Conservation (phyloP, 345 rosid species). For the Salix suchowensis region DNA sequence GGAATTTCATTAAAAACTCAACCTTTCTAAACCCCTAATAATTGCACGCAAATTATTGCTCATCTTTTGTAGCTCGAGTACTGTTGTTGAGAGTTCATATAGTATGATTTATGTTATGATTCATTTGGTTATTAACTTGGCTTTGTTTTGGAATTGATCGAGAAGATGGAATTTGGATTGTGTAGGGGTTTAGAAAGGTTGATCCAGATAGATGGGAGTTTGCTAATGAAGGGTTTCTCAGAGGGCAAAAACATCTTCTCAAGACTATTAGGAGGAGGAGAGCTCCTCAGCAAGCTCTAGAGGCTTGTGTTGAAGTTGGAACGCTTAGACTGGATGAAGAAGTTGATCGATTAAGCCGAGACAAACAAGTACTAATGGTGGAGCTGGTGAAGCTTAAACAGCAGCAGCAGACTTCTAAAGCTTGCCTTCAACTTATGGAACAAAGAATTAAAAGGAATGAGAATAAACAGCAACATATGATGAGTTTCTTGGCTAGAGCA, state of each 20-base stretch:
- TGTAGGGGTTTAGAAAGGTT: conserved; percentile 92
- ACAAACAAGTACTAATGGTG: conserved; percentile 57
- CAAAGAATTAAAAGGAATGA: conserved; percentile 52
- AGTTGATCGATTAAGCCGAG: conserved; percentile 46
- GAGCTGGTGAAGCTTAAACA: conserved; percentile 64
- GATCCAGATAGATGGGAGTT: conserved; percentile 96
- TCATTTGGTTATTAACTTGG: neutral
- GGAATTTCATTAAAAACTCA: neutral
- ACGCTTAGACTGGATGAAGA: conserved; percentile 61
- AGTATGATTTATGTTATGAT: neutral
- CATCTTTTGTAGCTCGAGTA: neutral
- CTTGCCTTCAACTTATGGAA: conserved; percentile 45
- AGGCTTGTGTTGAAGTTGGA: conserved; percentile 62
- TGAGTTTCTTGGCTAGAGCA: conserved; percentile 70
- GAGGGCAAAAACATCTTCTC: conserved; percentile 66
- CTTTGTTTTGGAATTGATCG: conserved; percentile 10
- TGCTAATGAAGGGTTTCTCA: conserved; percentile 66
- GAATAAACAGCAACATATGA: conserved; percentile 61
- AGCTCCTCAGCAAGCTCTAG: conserved; percentile 39
- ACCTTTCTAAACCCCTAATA: neutral
- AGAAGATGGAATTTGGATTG: conserved; percentile 21
- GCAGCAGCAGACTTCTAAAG: conserved; percentile 53
- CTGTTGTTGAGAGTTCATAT: neutral
- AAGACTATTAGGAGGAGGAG: conserved; percentile 59
- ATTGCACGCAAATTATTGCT: neutral